Percentiles rank a stretch among this genome's conserved stretches.
Evolutionary conservation across 2,329 filamentous ascomycete species (phyloP).

Genomic region (Hypoxylon sp.): DNA sequence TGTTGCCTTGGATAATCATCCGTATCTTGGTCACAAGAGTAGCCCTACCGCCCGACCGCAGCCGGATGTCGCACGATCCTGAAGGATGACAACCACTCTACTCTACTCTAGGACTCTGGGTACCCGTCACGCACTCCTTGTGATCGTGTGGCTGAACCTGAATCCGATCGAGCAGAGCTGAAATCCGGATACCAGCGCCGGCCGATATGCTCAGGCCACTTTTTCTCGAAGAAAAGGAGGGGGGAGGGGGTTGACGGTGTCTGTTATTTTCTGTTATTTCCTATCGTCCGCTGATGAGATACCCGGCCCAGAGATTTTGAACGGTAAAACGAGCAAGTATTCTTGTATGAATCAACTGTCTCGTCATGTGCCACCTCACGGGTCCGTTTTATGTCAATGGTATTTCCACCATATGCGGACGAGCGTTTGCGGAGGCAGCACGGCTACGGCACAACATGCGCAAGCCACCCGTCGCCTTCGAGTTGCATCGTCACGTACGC

Average conservation of each 20-base stretch:
- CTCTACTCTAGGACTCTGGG: too few species aligned
- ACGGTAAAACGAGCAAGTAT: conserved; percentile 11
- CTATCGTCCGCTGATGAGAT: conserved; percentile 8
- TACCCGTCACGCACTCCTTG: conserved; percentile 1
- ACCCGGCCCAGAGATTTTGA: background rate
- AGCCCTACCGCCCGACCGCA: conserved; percentile 11
- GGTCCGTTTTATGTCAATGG: conserved; percentile 8
- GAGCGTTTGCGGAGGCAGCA: conserved; percentile 11
- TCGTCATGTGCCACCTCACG: conserved; percentile 17
- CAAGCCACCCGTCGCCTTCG: conserved; percentile 15
- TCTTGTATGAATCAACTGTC: conserved; percentile 7
- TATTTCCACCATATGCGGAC: background rate
- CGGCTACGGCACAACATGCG: too few species aligned
- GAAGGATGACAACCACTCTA: conserved; percentile 24
- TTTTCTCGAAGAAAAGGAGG: conserved; percentile 14
- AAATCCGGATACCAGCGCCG: conserved; percentile 1
- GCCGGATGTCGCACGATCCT: conserved; percentile 8
- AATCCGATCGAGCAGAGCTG: conserved; percentile 9
- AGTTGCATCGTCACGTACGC: conserved; percentile 1
- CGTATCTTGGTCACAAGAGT: conserved; percentile 24
- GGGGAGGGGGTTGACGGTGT: conserved; percentile 12
- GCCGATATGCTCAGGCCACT: conserved; percentile 13
- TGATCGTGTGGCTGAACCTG: conserved; percentile 21
- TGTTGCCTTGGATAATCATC: conserved; percentile 14
- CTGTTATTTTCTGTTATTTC: conserved; percentile 1